Evolutionary conservation across 371 early-diverging fungal species (phyloP), one percentile per base, ranked within the genome.

Genomic region (Syncephalastrum monosporum): DNA sequence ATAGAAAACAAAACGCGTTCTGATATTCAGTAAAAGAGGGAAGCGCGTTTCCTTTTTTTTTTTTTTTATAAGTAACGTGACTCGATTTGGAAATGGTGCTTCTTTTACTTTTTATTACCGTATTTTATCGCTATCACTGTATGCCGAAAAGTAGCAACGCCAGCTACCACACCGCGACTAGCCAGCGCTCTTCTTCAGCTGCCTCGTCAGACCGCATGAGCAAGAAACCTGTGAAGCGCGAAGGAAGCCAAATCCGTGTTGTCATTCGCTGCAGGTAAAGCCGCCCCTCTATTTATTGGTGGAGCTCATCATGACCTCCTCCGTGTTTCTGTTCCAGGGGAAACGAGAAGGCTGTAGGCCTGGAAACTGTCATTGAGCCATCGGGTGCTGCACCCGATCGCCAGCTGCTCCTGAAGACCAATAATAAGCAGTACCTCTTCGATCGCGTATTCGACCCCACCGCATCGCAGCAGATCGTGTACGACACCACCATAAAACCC

Each of bases 381-480:
- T 50, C 71, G 14, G 60, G 65, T 41, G 59, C 83, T 1, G 71
- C 68, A 10, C 44, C 63, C 29, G 46, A 49, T 8, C 47, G 59
- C 10, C 51, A 57, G 2, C 61, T 74, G 7, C 56, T 78, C 1
- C 52, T 81, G n/a, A 74, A 65, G 16, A 63, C 73, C 4, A 73
- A 75, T 8, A 77, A 80, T 51, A 88, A 86, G 45, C 38, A 33
- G 38, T 98, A 91, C 72, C 80, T 76, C 24, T 98, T 97, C 72
- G 98, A 98, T 77, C 86, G 83, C 24, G 94, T 98, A 14, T 97
- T 96, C 83, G 92, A 91, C 3, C 88, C 89, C n/a, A 80, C 88
- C 29, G 82, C 91, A 4, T 79, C 82, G 15, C 99, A 99, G 72
- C 77, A 86, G 53, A 61, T 81, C 10, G 68, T 99, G 14, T 98